Evolutionary conservation across 805 yeast genomes (phyloP), one percentile per base, ranked within the genome.

Genomic region (Naumovozyma dairenensis): DNA sequence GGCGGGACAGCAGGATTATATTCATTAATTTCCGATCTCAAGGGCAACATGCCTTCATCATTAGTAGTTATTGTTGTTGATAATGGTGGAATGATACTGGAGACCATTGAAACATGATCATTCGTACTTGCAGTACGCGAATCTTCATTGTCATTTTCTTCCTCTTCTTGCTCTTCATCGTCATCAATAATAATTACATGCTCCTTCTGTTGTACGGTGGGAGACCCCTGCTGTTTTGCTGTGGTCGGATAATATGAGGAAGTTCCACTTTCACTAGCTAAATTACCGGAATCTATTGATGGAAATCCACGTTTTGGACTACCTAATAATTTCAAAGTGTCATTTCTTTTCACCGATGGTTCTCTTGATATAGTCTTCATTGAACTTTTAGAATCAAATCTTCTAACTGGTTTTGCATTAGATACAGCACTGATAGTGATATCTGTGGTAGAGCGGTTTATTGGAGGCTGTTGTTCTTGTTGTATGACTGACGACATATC

Each of bases 1-100:
- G 55, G 55, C 6, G 62, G 62, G 3, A 52, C 47, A 2, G 57
- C 42, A 6, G 62, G 62, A 28, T 49, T 49, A 13, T 43, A 45
- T 16, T 35, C 42, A 9, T 42, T 36, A 7, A 40, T 40, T 28
- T 45, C 49, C 6, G 53, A 44, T 17, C 55, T 43, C 6, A 33
- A 36, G 4, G 59, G 56, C 5, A 42, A 32, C 4, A 34, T 34
- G 16, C 35, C 39, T 31, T 38, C 39, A 5, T 38, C 38, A 9
- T 36, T 39, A 16, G 31, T 34, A 6, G 35, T 38, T 12, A 35
- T 41, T 5, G 45, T 45, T 5, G 57, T 54, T 2, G 41, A 34
- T 16, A 55, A 37, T 14, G 49, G 46, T 16, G 56, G 53, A 8
- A 53, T 31, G 5, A 48, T 41, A 29, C 59, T 50, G 6, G 59